A percentile compares a stretch with the other conserved stretches of the same genome.
These are phyloP conservation scores for Thalia dealbata DNA, from an alignment of 176 grass and related monocot species.

Conservation along the genomic window DNA sequence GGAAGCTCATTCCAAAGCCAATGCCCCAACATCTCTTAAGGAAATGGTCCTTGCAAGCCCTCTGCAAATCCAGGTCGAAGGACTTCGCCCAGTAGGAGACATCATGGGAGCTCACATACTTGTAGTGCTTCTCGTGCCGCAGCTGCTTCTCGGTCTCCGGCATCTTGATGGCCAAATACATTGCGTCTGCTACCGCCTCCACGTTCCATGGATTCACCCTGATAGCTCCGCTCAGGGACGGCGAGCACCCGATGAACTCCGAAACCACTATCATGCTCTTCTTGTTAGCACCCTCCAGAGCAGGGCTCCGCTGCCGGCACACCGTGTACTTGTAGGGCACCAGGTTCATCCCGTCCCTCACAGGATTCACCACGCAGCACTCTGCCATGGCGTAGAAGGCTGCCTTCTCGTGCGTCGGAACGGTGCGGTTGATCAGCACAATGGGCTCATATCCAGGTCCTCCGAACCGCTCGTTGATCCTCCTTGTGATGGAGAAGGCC, in stretches of 20 bases:
- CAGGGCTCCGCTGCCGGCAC: conserved; percentile 54
- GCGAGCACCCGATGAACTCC: conserved; percentile 84
- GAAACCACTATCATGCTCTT: conserved; percentile 76
- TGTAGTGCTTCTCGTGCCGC: conserved; percentile 97
- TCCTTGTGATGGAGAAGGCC: conserved; percentile 45
- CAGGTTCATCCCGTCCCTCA: conserved; percentile 83
- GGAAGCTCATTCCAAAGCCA: conserved; percentile 84
- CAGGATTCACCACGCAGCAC: conserved; percentile 74
- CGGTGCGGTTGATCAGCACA: conserved; percentile 41
- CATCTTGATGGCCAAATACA: conserved; percentile 57
- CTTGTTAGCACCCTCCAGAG: conserved; percentile 35
- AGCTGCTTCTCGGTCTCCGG: conserved; percentile 55
- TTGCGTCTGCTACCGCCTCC: conserved; percentile 68
- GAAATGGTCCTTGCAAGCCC: conserved; percentile 88
- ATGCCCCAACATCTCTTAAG: conserved; percentile 73
- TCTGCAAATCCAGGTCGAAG: conserved; percentile 76
- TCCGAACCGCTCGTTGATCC: conserved; percentile 63
- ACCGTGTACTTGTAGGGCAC: conserved; percentile 93
- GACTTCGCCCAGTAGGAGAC: conserved; percentile 75
- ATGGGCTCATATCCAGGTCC: conserved; percentile 62
- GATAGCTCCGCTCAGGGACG: conserved; percentile 79
- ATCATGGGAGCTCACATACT: conserved; percentile 82
- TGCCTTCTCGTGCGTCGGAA: conserved; percentile 52
- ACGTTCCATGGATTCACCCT: conserved; percentile 87
- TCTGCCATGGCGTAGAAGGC: conserved; percentile 77